Conservation (phyloP, 441 rosid species). For the California macrophylla region DNA sequence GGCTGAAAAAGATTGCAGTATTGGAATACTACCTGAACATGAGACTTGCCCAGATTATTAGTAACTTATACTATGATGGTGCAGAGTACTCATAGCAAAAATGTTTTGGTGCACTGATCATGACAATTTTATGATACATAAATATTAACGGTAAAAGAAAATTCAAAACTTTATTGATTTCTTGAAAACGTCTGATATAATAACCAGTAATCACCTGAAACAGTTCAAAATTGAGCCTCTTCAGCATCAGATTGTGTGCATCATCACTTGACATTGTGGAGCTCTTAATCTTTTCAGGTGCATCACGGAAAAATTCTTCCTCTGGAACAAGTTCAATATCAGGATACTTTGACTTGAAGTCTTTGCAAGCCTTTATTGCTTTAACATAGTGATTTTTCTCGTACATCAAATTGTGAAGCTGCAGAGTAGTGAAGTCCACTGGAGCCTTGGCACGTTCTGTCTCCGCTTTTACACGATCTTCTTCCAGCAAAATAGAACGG, state of each 20-base stretch:
- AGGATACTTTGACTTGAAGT: conserved; percentile 70
- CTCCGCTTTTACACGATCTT: conserved; percentile 61
- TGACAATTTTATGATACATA: not conserved
- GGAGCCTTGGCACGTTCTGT: conserved; percentile 71
- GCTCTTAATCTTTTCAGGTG: conserved; percentile 59
- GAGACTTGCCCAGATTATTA: not conserved
- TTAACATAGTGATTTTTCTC: conserved; percentile 82
- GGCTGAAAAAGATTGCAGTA: not conserved
- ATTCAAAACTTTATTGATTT: not conserved
- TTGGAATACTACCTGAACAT: not conserved
- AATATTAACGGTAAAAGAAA: not conserved
- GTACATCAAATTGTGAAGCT: conserved; percentile 78
- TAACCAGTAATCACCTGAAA: conserved; percentile 48
- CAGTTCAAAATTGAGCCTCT: conserved; percentile 72
- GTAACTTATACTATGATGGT: not conserved
- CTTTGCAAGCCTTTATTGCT: conserved; percentile 71
- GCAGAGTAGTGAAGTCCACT: conserved; percentile 63
- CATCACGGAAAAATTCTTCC: conserved; percentile 57
- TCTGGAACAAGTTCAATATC: conserved; percentile 77
- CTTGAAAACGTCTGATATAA: not conserved
- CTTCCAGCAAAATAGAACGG: conserved; percentile 61
- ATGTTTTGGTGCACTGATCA: not conserved
- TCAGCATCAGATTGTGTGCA: conserved; percentile 73
- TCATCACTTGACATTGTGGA: conserved; percentile 38
- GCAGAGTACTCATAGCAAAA: not conserved